Base-by-base conservation (phyloP, 176 grass and related monocot genomes). In the Elaeis guineensis region DNA sequence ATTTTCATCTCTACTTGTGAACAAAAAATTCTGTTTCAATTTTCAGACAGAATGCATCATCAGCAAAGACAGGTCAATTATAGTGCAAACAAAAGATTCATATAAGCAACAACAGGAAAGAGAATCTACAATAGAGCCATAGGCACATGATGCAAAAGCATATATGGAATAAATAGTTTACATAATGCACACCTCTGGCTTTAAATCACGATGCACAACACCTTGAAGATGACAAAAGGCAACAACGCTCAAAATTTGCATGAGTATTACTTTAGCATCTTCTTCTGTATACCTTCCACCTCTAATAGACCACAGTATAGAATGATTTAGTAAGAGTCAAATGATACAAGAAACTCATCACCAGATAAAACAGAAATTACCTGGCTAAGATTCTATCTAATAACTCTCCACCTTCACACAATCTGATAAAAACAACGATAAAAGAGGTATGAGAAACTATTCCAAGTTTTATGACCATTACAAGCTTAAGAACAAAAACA, bases 221-320 rank as follows among this genome's bases (percentile, higher is more conserved):
- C 94, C 94, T 71, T 99, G 94, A 79, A 99, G 88, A 73, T 99
- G 94, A 62, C 94, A 99, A 85, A 89, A 99, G 32, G 94, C 80
- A 81, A 99, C 89, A 21, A 99, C 85, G 69, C 71, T 92, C 67
- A 99, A 77, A 65, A 99, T 99, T 49, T 99, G 94, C 17, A 83
- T 77, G 55, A 99, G 62, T 52, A 99, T 99, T 69, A 83, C 68
- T 81, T 93, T 99, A 53, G 94, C 94, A 84, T 99, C 88, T 18
- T 80, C 85, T 52, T 99, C 94, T 29, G 22, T 68, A 77, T 93
- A 99, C 59, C 79, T 85, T 73, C 94, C 94, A 54, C 94, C 94
- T 83, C 94, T 99, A 29, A 61, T 52, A 54, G 21, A 83, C 21
- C 48, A 80, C 64, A 80, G 28, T 4, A n/a, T 59, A 26, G 23